Conservation (phyloP, 306 rosid species). For the Trichosanthes truncata region DNA sequence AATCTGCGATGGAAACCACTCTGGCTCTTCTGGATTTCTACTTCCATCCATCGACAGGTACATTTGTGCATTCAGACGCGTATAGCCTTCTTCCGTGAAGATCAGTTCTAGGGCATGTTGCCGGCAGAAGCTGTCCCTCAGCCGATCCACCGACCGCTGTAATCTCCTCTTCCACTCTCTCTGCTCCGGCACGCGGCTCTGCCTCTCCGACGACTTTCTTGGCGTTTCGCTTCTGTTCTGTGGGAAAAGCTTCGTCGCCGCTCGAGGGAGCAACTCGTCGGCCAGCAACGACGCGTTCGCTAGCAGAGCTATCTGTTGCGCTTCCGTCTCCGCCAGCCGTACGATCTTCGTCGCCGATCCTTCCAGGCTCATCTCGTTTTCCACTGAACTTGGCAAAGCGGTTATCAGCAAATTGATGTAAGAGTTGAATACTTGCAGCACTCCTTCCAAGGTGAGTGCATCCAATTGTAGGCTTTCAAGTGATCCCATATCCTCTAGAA, state of each 20-base stretch:
- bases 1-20: conserved; percentile 84
- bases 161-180: conserved; percentile 69
- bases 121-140: conserved; percentile 80
- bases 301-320: conserved; percentile 64
- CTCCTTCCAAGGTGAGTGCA: conserved; percentile 56
- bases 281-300: conserved; percentile 68
- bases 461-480: conserved; percentile 71
- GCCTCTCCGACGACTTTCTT: conserved; percentile 37
- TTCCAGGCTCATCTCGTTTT: conserved; percentile 49
- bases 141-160: conserved; percentile 62
- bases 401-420: conserved; percentile 57
- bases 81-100: conserved; percentile 76
- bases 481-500: conserved; percentile 62
- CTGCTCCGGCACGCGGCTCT: conserved; percentile 52
- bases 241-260: conserved; percentile 51
- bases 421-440: conserved; percentile 47
- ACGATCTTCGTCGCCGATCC: conserved; percentile 53
- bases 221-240: conserved; percentile 33
- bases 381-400: conserved; percentile 72
- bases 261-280: conserved; percentile 78
- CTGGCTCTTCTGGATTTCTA: conserved; percentile 39
- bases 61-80: conserved; percentile 45
- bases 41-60: conserved; percentile 53
- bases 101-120: conserved; percentile 80
- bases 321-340: conserved; percentile 72